A percentile compares a stretch with the other conserved stretches of the same genome.
Conservation (phyloP, 2,329 filamentous ascomycete genomes). For the Penicillium sp. region DNA sequence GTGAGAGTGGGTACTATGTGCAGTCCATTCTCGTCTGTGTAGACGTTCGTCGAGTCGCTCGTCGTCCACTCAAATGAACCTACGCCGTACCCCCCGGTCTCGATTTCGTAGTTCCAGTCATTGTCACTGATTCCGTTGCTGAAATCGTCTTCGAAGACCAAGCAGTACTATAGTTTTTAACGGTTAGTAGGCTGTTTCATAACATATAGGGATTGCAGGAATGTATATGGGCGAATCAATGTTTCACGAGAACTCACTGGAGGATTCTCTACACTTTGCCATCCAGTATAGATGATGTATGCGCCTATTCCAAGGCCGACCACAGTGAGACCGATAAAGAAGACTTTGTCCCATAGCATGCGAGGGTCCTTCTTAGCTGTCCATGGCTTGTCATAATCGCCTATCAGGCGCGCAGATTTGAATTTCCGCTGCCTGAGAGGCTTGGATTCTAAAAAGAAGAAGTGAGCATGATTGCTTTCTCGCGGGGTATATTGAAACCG, state of each 20-base stretch:
- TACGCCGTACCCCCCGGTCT: slow-evolving; percentile 10
- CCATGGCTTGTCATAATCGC: slow-evolving; percentile 13
- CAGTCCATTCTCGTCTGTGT: slow-evolving; percentile 6
- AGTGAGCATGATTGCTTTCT: not conserved
- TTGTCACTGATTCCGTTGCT: slow-evolving; percentile 6
- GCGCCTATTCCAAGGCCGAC: slow-evolving; percentile 10
- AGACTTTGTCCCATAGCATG: slow-evolving; percentile 14
- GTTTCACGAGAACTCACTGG: not conserved
- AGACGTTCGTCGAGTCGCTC: slow-evolving; percentile 9
- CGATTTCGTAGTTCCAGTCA: slow-evolving; percentile 12
- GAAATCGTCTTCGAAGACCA: slow-evolving; percentile 13
- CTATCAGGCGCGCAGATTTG: slow-evolving; percentile 11
- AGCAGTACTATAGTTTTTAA: slow-evolving; percentile 8
- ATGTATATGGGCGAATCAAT: not conserved
- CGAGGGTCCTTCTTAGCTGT: slow-evolving; percentile 12
- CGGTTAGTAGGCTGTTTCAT: not conserved
- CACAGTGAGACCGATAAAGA: slow-evolving; percentile 11
- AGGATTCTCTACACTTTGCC: slow-evolving; percentile 12
- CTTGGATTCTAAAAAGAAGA: slow-evolving; percentile 5
- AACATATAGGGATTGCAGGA: too few relatives aligned
- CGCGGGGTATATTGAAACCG: not conserved
- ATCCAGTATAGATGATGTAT: slow-evolving; percentile 11
- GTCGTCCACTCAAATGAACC: slow-evolving; percentile 15
- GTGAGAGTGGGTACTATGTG: slow-evolving; percentile 12
- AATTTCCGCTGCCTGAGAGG: slow-evolving; percentile 14